Percentiles rank a stretch among this genome's conserved stretches.
Conservation (phyloP, 768 basidiomycete species). For the Sistotremastrum niveocremeum region DNA sequence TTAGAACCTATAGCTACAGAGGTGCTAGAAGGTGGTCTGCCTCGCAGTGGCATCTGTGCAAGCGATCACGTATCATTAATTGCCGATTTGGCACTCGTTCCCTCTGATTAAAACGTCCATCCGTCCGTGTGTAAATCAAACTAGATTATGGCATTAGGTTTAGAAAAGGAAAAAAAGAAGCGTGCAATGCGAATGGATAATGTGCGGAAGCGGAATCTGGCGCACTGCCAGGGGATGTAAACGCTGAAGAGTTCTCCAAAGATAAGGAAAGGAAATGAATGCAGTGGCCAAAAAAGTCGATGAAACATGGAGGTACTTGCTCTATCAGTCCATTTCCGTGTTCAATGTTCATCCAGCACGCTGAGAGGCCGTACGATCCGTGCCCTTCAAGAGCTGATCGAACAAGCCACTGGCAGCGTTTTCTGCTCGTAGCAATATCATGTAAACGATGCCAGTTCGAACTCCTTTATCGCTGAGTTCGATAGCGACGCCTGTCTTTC, state of each 20-base stretch:
- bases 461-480: constrained; percentile 87
- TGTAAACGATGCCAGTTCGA: constrained; percentile 89
- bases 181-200: not conserved
- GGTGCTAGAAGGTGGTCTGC: constrained; percentile 59
- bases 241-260: not conserved
- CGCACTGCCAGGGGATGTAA: not conserved
- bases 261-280: not conserved
- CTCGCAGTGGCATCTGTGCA: constrained; percentile 64
- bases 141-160: not conserved
- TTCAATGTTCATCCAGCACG: too few species aligned
- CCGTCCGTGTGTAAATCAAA: not conserved
- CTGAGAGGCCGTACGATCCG: constrained; percentile 36
- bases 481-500: constrained; percentile 94
- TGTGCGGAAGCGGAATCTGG: not conserved
- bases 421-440: constrained; percentile 93
- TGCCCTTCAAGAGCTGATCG: constrained; percentile 75
- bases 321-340: too few species aligned
- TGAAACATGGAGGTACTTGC: too few species aligned
- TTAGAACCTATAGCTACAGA: constrained; percentile 46
- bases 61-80: constrained; percentile 81
- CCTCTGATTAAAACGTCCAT: not conserved
- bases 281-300: not conserved
- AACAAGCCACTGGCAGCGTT: constrained; percentile 73
- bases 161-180: not conserved
- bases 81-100: constrained; percentile 33